Conservation (phyloP, 192 early-diverging fungal genomes). For the Fimicolochytrium jonesii region DNA sequence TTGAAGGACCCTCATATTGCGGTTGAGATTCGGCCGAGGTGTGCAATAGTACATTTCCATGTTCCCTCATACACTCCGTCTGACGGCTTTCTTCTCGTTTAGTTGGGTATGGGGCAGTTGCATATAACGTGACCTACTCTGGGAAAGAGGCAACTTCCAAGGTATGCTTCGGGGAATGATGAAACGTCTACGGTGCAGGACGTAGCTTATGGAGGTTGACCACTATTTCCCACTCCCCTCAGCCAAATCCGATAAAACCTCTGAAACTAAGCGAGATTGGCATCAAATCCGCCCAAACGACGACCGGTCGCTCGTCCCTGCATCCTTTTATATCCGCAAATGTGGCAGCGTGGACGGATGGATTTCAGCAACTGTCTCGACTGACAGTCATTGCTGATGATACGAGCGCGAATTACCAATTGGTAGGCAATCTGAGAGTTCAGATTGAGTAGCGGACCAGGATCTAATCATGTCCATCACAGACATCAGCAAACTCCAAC, state of each 20-base stretch:
- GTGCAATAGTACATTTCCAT: background rate
- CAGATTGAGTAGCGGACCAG: too few relatives aligned
- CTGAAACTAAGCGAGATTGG: constrained; percentile 34
- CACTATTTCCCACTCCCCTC: too few relatives aligned
- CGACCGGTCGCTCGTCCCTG: background rate
- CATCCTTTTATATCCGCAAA: constrained; percentile 9
- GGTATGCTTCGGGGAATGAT: too few relatives aligned
- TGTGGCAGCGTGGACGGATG: background rate
- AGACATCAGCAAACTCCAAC: constrained; percentile 22
- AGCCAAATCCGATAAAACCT: constrained; percentile 33
- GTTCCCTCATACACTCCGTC: background rate
- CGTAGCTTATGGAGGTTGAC: too few relatives aligned
- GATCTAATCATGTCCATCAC: too few relatives aligned
- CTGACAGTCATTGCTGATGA: constrained; percentile 60
- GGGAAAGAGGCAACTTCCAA: constrained; percentile 42
- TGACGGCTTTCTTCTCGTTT: background rate
- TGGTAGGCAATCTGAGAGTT: too few relatives aligned
- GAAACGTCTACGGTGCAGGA: too few relatives aligned
- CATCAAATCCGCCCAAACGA: background rate
- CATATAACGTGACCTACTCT: constrained; percentile 44
- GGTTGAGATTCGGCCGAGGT: background rate
- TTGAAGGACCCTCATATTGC: background rate
- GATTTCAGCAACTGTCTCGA: constrained; percentile 51
- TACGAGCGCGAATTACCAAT: constrained; percentile 46
- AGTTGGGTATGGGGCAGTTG: constrained; percentile 62